phyloP scores from a whole-genome alignment of 192 early-diverging fungal species.

The Podila horticola region DNA sequence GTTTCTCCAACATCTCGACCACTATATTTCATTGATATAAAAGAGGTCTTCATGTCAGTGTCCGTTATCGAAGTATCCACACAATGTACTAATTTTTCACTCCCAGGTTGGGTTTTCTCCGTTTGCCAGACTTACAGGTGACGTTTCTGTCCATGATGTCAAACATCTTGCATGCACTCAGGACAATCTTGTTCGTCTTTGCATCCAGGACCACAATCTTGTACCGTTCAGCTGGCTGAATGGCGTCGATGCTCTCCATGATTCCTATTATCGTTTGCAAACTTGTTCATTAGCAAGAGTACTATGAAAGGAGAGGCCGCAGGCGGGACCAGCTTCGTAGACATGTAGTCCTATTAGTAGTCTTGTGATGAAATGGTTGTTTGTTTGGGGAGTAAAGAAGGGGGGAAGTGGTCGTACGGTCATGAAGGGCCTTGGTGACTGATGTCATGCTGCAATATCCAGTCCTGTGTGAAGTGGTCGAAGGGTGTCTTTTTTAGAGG shows the following conservation, averaged over 20 bases:
- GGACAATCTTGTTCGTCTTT: conserved; percentile 76
- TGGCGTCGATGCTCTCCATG: conserved; percentile 79
- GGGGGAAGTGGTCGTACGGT: conserved; percentile 22
- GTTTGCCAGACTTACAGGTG: conserved; percentile 58
- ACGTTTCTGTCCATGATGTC: conserved; percentile 73
- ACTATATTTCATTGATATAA: conserved; percentile 34
- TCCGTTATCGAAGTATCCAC: too few relatives aligned
- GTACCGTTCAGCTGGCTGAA: conserved; percentile 79
- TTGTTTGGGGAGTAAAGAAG: not conserved
- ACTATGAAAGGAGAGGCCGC: conserved; percentile 37
- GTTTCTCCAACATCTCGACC: conserved; percentile 69
- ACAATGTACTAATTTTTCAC: too few relatives aligned
- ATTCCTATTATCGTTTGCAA: conserved; percentile 48
- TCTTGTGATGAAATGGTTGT: conserved; percentile 4
- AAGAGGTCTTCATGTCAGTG: too few relatives aligned
- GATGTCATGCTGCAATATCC: conserved; percentile 17
- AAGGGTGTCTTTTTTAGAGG: too few relatives aligned
- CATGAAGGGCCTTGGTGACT: conserved; percentile 27
- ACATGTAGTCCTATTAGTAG: conserved; percentile 21
- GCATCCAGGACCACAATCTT: conserved; percentile 87
- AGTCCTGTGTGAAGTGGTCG: too few relatives aligned
- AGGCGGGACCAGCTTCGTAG: conserved; percentile 33
- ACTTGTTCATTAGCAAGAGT: not conserved
- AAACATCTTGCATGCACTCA: conserved; percentile 80
- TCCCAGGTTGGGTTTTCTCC: not conserved